A percentile compares a stretch with the other conserved stretches of the same genome.
Evolutionary conservation across 1,284 basidiomycete genomes (phyloP).

Genomic region (Phenoliferia sp.): DNA sequence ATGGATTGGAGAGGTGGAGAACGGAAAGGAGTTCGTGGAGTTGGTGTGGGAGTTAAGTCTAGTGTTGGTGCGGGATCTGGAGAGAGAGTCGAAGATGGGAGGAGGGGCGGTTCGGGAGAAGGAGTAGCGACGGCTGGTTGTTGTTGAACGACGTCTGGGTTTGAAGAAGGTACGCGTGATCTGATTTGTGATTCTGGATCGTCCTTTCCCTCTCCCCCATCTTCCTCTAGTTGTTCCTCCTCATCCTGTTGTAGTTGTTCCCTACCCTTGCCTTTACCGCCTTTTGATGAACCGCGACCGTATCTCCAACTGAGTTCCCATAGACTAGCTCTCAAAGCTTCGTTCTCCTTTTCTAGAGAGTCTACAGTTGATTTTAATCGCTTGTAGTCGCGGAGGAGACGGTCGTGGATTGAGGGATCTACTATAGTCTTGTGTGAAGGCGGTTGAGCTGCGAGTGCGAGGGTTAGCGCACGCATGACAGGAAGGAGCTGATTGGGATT

Average conservation of each 20-base stretch:
- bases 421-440: conserved; percentile 1
- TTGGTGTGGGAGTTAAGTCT: neutral
- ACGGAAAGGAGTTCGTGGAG: neutral
- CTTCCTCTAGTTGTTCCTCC: neutral
- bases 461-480: neutral
- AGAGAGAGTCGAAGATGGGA: neutral
- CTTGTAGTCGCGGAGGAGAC: conserved; percentile 11
- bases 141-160: neutral
- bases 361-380: conserved; percentile 10
- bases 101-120: neutral
- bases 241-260: neutral
- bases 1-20: neutral
- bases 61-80: neutral
- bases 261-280: neutral
- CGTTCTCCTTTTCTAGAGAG: conserved; percentile 12
- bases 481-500: neutral
- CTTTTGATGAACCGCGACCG: neutral
- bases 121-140: neutral
- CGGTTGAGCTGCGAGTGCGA: neutral
- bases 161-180: too few species aligned
- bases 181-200: neutral
- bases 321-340: conserved; percentile 11
- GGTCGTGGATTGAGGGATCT: conserved; percentile 9
- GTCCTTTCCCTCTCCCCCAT: neutral
- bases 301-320: conserved; percentile 16